phyloP scores from a whole-genome alignment of 2,329 filamentous ascomycete genomes.

The Emericellopsis cladophorae region DNA sequence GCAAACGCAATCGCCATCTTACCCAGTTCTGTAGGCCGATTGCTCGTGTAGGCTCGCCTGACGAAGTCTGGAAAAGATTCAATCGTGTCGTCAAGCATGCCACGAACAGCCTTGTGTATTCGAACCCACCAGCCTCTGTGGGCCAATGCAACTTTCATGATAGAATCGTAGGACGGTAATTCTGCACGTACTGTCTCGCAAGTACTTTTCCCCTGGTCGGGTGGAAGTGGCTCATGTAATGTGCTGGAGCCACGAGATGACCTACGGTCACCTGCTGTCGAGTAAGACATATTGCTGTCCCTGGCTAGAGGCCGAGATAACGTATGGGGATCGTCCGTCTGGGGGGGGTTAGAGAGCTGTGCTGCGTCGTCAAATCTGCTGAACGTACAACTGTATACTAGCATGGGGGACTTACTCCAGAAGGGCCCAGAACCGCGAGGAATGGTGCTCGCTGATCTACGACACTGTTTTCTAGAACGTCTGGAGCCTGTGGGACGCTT shows the following conservation, averaged over 20 bases:
- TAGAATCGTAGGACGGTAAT: slow-evolving; percentile 2
- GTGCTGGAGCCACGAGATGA: slow-evolving; percentile 1
- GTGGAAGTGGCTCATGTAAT: slow-evolving; percentile 1
- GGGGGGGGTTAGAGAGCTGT: not conserved
- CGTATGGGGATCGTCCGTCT: not conserved
- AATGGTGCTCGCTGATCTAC: slow-evolving; percentile 2
- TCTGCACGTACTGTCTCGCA: slow-evolving; percentile 2
- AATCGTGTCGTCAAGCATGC: not conserved
- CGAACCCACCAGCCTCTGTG: slow-evolving; percentile 1
- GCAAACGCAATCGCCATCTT: not conserved
- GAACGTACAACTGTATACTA: not conserved
- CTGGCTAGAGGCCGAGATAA: not conserved
- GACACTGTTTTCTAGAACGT: slow-evolving; percentile 3
- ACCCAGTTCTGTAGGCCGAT: not conserved
- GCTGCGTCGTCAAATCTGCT: slow-evolving; percentile 1
- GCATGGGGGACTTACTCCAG: slow-evolving; percentile 2
- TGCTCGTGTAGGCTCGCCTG: not conserved
- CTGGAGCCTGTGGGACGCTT: not conserved
- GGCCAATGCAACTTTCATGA: not conserved
- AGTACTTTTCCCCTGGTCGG: not conserved
- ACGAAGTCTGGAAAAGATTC: slow-evolving; percentile 1
- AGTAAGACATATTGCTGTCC: not conserved
- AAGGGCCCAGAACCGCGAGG: slow-evolving; percentile 2
- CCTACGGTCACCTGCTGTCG: slow-evolving; percentile 1
- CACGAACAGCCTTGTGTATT: slow-evolving; percentile 1